Evolutionary conservation across 768 basidiomycete species (phyloP).

Genomic region (Suillus ampliporus): DNA sequence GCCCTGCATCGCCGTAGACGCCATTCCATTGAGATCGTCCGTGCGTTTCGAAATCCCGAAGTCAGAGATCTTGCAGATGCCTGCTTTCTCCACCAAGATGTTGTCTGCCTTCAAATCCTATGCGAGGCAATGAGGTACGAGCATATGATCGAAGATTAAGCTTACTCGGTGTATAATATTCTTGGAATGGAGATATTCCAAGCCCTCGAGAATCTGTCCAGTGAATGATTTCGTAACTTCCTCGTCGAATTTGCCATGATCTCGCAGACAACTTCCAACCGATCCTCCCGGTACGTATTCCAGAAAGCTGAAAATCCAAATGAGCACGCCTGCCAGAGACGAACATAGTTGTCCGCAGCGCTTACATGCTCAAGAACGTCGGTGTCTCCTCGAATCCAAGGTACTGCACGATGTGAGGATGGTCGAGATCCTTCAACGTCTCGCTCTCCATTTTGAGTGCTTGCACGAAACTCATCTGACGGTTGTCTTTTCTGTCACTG

Average conservation of each 20-base stretch:
- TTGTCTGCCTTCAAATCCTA: constrained; percentile 98
- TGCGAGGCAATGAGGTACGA: constrained; percentile 10
- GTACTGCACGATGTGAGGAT: constrained; percentile 97
- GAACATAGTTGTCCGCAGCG: constrained; percentile 20
- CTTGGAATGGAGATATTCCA: constrained; percentile 91
- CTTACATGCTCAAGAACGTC: constrained; percentile 89
- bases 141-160: neutral
- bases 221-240: constrained; percentile 93
- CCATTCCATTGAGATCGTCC: constrained; percentile 81
- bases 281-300: constrained; percentile 99
- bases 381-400: constrained; percentile 93
- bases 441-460: constrained; percentile 96
- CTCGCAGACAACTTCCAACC: constrained; percentile 86
- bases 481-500: constrained; percentile 88
- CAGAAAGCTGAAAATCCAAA: constrained; percentile 71
- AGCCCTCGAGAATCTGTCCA: constrained; percentile 85
- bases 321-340: constrained; percentile 5
- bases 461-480: constrained; percentile 86
- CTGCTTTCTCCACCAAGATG: constrained; percentile 91
- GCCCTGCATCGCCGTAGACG: constrained; percentile 93
- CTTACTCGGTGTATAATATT: constrained; percentile 91
- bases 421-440: constrained; percentile 94
- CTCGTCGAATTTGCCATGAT: constrained; percentile 92
- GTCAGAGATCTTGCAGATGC: constrained; percentile 96
- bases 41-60: constrained; percentile 98